These are phyloP conservation scores for Candida silvatica DNA, from an alignment of 805 yeast species.

Conservation along the genomic window DNA sequence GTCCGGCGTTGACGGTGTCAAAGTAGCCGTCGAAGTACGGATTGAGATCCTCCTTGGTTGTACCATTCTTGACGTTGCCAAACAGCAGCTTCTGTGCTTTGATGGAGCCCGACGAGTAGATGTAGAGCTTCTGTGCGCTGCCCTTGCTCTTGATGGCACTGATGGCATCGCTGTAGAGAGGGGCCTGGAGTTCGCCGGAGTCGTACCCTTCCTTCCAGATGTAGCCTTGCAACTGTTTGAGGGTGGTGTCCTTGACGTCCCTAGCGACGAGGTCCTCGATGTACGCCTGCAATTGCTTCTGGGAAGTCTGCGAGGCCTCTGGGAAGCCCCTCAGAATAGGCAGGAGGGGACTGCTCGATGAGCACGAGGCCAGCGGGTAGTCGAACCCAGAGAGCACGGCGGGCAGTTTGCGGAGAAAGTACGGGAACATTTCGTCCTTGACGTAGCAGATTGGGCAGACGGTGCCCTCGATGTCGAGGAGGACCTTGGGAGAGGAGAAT, in stretches of 20 bases:
- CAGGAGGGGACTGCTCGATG: slow-evolving; percentile 19
- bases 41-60: slow-evolving; percentile 42
- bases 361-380: slow-evolving; percentile 24
- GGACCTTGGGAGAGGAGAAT: slow-evolving; percentile 18
- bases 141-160: slow-evolving; percentile 15
- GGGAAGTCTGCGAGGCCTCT: slow-evolving; percentile 15
- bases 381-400: slow-evolving; percentile 21
- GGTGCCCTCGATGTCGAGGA: slow-evolving; percentile 87
- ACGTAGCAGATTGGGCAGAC: slow-evolving; percentile 89
- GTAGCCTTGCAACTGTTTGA: slow-evolving; percentile 76
- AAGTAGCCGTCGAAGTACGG: slow-evolving; percentile 55
- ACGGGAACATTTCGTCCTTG: slow-evolving; percentile 70
- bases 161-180: slow-evolving; percentile 68
- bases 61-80: slow-evolving; percentile 39
- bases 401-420: slow-evolving; percentile 49
- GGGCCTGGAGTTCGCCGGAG: slow-evolving; percentile 69
- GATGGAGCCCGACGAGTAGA: slow-evolving; percentile 86
- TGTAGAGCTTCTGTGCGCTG: no score
- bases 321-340: slow-evolving; percentile 40
- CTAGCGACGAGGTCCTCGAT: slow-evolving; percentile 46
- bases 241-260: slow-evolving; percentile 70
- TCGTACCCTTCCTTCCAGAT: slow-evolving; percentile 79
- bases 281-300: slow-evolving; percentile 32
- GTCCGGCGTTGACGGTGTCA: slow-evolving; percentile 81
- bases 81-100: slow-evolving; percentile 80